Conservation (phyloP, 192 early-diverging fungal genomes). For the Thamnidium elegans region DNA sequence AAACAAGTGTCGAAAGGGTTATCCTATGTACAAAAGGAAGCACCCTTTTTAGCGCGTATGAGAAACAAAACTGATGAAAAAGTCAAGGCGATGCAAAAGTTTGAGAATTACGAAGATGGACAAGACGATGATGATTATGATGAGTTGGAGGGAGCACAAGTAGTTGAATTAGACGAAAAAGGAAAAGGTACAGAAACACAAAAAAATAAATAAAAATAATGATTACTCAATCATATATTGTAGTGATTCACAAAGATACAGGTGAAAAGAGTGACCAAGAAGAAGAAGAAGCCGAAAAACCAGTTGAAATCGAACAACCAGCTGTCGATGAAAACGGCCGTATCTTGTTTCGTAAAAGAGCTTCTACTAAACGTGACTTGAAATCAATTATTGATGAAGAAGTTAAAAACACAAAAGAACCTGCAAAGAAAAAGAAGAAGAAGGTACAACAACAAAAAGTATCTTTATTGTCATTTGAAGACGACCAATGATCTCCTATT, state of each 20-base stretch:
- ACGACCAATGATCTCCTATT: background rate
- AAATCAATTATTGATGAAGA: constrained; percentile 12
- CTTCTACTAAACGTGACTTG: constrained; percentile 9
- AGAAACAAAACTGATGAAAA: constrained; percentile 16
- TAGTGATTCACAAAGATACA: constrained; percentile 25
- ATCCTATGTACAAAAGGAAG: constrained; percentile 38
- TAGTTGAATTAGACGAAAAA: constrained; percentile 25
- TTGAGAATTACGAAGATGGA: constrained; percentile 30
- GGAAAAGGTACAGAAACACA: constrained; percentile 19
- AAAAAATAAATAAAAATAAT: background rate
- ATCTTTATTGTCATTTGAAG: constrained; percentile 27
- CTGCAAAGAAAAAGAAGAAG: constrained; percentile 12
- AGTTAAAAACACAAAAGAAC: background rate
- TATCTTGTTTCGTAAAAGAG: constrained; percentile 23
- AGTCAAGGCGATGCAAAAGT: constrained; percentile 24
- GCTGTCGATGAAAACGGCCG: constrained; percentile 30
- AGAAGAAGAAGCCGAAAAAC: constrained; percentile 8
- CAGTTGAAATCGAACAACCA: constrained; percentile 7
- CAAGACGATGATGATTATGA: constrained; percentile 37
- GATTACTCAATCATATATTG: background rate
- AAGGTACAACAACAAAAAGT: constrained; percentile 28
- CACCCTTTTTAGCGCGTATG: constrained; percentile 28
- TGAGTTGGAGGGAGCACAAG: constrained; percentile 37
- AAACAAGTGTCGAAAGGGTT: constrained; percentile 32
- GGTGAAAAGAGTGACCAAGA: constrained; percentile 19